Percentiles rank a stretch among this genome's conserved stretches.
These are phyloP conservation scores for Ganoderma leucocontextum DNA, from an alignment of 1,284 basidiomycete genomes.

Conservation along the genomic window DNA sequence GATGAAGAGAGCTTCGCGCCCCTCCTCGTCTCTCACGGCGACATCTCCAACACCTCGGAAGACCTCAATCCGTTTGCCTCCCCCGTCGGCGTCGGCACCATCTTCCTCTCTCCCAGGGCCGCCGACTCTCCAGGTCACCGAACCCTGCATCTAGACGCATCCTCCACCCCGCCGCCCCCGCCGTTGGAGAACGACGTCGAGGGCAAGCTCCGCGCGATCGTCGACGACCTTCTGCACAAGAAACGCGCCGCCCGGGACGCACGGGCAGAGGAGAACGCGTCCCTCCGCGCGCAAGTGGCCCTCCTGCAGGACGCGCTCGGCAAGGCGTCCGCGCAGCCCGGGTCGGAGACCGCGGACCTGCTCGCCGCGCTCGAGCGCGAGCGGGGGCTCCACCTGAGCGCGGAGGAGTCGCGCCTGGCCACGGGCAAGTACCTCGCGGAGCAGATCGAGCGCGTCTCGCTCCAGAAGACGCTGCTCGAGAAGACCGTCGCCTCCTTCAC, in stretches of 20 bases:
- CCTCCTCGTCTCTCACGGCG: conserved; percentile 1
- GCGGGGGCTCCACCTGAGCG: conserved; percentile 23
- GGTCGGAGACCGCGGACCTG: conserved; percentile 13
- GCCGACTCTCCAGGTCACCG: background rate
- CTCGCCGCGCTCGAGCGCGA: conserved; percentile 27
- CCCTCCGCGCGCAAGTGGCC: conserved; percentile 24
- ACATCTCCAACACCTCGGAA: conserved; percentile 1
- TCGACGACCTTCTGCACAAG: conserved; percentile 25
- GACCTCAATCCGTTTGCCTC: conserved; percentile 11
- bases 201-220: conserved; percentile 26
- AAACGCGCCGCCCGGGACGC: conserved; percentile 25
- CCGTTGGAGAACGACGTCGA: conserved; percentile 16
- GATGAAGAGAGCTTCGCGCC: conserved; percentile 12
- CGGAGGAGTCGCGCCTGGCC: conserved; percentile 23
- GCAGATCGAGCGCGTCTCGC: conserved; percentile 24
- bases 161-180: background rate
- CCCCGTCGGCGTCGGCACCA: conserved; percentile 1
- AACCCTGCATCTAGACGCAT: background rate
- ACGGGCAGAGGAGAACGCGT: conserved; percentile 25
- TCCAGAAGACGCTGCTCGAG: conserved; percentile 19
- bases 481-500: conserved; percentile 19
- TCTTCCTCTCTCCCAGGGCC: conserved; percentile 5
- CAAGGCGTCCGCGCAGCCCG: conserved; percentile 16
- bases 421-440: conserved; percentile 29
- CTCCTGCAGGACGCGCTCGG: conserved; percentile 26